Percentiles rank a stretch among this genome's conserved stretches.
Conservation (phyloP, 2,329 filamentous ascomycete genomes). For the Ceratocystis albifundus region DNA sequence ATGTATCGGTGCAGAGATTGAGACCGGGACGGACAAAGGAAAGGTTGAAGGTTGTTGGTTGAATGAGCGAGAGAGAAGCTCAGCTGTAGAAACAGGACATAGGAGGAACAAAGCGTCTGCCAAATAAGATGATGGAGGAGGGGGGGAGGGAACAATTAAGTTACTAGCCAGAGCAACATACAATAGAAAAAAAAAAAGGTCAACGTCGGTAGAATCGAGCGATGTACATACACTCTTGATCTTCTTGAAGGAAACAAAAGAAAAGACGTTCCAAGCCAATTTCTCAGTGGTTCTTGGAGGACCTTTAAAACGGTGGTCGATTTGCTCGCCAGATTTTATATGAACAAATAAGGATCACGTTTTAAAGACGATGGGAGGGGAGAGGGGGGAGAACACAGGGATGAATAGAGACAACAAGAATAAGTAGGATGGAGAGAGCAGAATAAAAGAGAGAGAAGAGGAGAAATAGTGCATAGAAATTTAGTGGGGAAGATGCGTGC, state of each 20-base stretch:
- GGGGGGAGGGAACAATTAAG: neutral
- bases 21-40: neutral
- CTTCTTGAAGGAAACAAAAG: neutral
- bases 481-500: too few relatives aligned
- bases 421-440: neutral
- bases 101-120: neutral
- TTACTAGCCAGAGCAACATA: conserved; percentile 8
- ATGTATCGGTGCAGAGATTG: neutral
- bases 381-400: neutral
- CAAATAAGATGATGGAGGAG: neutral
- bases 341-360: neutral
- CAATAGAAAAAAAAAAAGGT: neutral
- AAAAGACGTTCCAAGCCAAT: neutral
- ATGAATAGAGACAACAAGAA: conserved; percentile 2
- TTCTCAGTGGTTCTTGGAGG: neutral
- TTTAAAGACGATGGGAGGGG: neutral
- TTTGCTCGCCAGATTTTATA: neutral
- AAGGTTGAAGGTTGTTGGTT: too few relatives aligned
- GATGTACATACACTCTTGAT: neutral
- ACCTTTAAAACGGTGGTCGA: neutral
- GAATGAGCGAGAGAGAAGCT: neutral
- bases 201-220: neutral
- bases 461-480: neutral
- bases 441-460: neutral
- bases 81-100: neutral